These are phyloP conservation scores for Paraphaeosphaeria minitans DNA, from an alignment of 2,329 filamentous ascomycete genomes.

Conservation along the genomic window DNA sequence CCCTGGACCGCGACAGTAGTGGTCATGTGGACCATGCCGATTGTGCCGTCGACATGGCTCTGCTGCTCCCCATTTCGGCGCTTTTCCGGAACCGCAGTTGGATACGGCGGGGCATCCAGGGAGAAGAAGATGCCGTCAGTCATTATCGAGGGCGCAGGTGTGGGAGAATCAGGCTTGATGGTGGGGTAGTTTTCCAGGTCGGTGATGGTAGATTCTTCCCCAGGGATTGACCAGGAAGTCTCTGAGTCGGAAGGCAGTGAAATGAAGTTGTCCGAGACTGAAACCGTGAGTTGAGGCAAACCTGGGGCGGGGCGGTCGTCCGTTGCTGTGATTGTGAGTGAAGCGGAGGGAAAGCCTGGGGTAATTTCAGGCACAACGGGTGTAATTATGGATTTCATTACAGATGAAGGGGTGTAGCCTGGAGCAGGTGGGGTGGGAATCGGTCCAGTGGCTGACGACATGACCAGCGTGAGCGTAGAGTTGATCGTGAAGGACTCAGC, in stretches of 20 bases:
- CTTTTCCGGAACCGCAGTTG: background rate
- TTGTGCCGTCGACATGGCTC: background rate
- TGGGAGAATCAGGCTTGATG: background rate
- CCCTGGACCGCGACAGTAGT: background rate
- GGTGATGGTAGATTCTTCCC: background rate
- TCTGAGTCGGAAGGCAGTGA: background rate
- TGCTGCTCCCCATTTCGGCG: background rate
- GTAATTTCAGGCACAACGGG: background rate
- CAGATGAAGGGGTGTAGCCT: background rate
- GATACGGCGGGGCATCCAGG: background rate
- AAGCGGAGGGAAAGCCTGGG: background rate
- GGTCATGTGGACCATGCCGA: background rate
- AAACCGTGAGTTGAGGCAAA: background rate
- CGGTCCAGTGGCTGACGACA: background rate
- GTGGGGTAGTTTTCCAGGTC: background rate
- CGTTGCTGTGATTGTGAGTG: background rate
- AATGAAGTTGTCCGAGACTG: background rate
- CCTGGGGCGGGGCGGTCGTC: background rate
- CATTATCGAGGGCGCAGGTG: background rate
- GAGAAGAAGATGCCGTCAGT: constrained; percentile 2
- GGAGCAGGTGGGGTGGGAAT: background rate
- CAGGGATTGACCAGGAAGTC: background rate
- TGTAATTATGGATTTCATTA: no score
- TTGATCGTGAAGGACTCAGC: background rate
- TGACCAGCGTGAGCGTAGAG: background rate